phyloP scores from a whole-genome alignment of 352 stramenopile genomes.

The Globisporangium rhizosaccharum region DNA sequence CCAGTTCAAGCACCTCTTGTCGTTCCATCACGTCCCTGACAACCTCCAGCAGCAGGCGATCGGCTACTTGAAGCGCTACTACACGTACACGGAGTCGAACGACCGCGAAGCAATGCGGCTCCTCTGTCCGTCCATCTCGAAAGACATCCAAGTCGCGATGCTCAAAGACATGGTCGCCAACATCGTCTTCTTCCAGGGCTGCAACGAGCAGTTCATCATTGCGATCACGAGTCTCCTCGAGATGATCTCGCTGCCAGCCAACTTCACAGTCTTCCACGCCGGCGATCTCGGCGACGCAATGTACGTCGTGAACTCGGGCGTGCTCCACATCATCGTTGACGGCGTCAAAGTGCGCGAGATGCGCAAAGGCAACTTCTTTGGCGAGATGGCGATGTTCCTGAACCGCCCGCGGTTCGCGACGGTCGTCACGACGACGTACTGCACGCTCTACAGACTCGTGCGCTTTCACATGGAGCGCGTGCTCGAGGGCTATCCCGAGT shows the following conservation, averaged over 20 bases:
- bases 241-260: constrained; percentile 42
- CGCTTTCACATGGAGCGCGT: constrained; percentile 43
- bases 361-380: constrained; percentile 61
- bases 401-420: constrained; percentile 51
- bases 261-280: constrained; percentile 44
- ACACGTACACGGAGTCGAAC: constrained; percentile 55
- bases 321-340: constrained; percentile 51
- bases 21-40: constrained; percentile 50
- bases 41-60: constrained; percentile 45
- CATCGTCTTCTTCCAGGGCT: constrained; percentile 57
- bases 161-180: constrained; percentile 39
- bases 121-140: constrained; percentile 62
- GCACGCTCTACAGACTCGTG: constrained; percentile 53
- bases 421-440: constrained; percentile 59
- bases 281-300: constrained; percentile 69
- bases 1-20: constrained; percentile 62
- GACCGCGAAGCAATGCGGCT: constrained; percentile 49
- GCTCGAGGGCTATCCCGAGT: constrained; percentile 44
- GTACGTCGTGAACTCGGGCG: constrained; percentile 63
- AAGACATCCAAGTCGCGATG: constrained; percentile 62
- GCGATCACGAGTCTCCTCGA: constrained; percentile 54
- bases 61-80: constrained; percentile 62
- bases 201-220: constrained; percentile 47
- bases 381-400: constrained; percentile 61
- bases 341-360: constrained; percentile 65